A percentile compares a stretch with the other conserved stretches of the same genome.
Evolutionary conservation across 495 filamentous ascomycete species (phyloP).

Genomic region (Podospora sp.): DNA sequence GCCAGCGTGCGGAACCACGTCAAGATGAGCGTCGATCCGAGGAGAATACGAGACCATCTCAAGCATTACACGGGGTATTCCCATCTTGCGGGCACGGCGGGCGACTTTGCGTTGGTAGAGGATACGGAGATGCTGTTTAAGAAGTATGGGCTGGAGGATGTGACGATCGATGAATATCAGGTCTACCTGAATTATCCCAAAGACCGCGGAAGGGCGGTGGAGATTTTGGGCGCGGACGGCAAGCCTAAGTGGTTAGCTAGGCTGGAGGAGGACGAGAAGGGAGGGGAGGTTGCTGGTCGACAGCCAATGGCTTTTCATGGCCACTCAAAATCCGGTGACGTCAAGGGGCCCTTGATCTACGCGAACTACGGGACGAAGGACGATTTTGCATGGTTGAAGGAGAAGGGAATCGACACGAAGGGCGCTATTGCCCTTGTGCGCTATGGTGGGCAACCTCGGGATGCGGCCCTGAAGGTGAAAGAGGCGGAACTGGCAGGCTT

Average conservation of each 20-base stretch:
- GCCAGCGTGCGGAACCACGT: constrained; percentile 70
- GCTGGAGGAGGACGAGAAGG: constrained; percentile 72
- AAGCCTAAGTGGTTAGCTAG: constrained; percentile 76
- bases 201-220: constrained; percentile 72
- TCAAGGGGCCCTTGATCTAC: constrained; percentile 90
- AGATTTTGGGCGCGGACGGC: constrained; percentile 70
- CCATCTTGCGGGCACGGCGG: constrained; percentile 89
- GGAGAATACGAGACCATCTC: constrained; percentile 69
- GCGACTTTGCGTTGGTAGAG: constrained; percentile 78
- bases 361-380: constrained; percentile 86
- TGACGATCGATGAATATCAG: constrained; percentile 72
- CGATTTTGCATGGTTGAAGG: constrained; percentile 73
- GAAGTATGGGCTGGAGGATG: constrained; percentile 68
- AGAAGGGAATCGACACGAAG: constrained; percentile 69
- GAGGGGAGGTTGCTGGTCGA: constrained; percentile 53
- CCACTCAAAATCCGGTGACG: constrained; percentile 83
- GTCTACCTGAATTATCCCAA: constrained; percentile 94
- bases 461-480: constrained; percentile 81
- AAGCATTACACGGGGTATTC: constrained; percentile 74
- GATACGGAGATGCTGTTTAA: constrained; percentile 77
- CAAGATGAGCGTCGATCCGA: constrained; percentile 66
- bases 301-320: constrained; percentile 83
- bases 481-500: constrained; percentile 84
- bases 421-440: constrained; percentile 85
- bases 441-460: constrained; percentile 72